Conservation (phyloP, 1,284 basidiomycete species). For the Puccinia hordei region DNA sequence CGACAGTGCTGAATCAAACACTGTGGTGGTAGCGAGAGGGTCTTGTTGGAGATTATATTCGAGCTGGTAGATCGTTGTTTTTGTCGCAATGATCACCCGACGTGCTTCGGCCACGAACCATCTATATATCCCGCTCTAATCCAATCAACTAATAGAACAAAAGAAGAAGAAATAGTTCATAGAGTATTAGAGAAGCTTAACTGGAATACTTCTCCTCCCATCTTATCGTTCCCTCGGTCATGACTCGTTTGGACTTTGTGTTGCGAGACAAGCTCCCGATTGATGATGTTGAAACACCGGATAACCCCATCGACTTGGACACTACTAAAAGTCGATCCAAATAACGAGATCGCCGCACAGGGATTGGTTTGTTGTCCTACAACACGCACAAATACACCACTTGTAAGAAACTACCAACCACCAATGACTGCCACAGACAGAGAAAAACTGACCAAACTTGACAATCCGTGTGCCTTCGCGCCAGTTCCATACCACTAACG, state of each 20-base stretch:
- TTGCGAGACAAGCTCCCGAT: conserved; percentile 41
- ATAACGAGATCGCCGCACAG: conserved; percentile 48
- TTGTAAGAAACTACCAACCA: not conserved
- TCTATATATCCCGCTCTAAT: too few species aligned
- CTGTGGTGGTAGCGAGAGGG: too few species aligned
- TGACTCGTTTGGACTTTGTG: conserved; percentile 37
- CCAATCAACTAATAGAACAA: too few species aligned
- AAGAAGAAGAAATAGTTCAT: not conserved
- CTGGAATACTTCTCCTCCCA: conserved; percentile 37
- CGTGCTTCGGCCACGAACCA: conserved; percentile 50
- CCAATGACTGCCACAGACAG: too few species aligned
- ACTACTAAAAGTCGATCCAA: conserved; percentile 42
- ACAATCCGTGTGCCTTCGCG: conserved; percentile 47
- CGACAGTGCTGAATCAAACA: too few species aligned
- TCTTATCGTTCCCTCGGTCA: not conserved
- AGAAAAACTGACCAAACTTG: conserved; percentile 39
- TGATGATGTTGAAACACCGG: conserved; percentile 40
- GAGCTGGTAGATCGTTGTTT: conserved; percentile 40
- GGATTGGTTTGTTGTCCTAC: conserved; percentile 49
- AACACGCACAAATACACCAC: not conserved
- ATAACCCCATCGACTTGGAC: conserved; percentile 50
- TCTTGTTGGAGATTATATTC: conserved; percentile 48
- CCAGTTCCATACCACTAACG: conserved; percentile 50
- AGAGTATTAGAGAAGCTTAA: not conserved
- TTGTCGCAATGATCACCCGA: conserved; percentile 48